These are phyloP conservation scores for Ceratocystis ficicola DNA, from an alignment of 2,329 filamentous ascomycete species.

Conservation along the genomic window DNA sequence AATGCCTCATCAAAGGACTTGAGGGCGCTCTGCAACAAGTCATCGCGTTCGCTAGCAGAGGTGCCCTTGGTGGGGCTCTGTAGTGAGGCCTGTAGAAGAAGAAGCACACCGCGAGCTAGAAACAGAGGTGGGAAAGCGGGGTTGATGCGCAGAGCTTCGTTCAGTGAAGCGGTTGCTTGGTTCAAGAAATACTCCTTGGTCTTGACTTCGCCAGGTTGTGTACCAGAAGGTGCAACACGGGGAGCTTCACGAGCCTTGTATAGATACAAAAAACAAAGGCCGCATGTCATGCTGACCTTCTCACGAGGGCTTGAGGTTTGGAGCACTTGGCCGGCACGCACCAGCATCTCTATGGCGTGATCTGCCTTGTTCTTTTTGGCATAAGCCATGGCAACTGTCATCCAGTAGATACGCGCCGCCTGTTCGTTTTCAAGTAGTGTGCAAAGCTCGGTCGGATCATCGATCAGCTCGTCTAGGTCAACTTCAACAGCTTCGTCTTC, in stretches of 20 bases:
- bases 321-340: slow-evolving; percentile 60
- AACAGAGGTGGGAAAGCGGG: slow-evolving; percentile 85
- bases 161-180: slow-evolving; percentile 77
- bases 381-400: slow-evolving; percentile 93
- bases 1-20: slow-evolving; percentile 94
- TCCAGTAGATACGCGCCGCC: slow-evolving; percentile 87
- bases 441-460: slow-evolving; percentile 90
- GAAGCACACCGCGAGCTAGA: slow-evolving; percentile 78
- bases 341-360: slow-evolving; percentile 61
- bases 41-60: slow-evolving; percentile 48
- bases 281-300: slow-evolving; percentile 71
- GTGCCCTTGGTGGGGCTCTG: slow-evolving; percentile 50
- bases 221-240: slow-evolving; percentile 48
- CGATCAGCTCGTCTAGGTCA: slow-evolving; percentile 76
- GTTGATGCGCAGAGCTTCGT: slow-evolving; percentile 90
- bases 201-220: slow-evolving; percentile 55
- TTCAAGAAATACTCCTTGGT: slow-evolving; percentile 92
- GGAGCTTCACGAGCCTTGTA: slow-evolving; percentile 76
- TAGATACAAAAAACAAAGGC: slow-evolving; percentile 82
- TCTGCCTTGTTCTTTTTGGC: slow-evolving; percentile 92
- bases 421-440: slow-evolving; percentile 89
- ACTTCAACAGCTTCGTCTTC: slow-evolving; percentile 77
- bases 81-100: slow-evolving; percentile 75
- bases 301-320: slow-evolving; percentile 64
- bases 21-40: slow-evolving; percentile 70